Percentiles rank a stretch among this genome's conserved stretches.
Evolutionary conservation across 495 filamentous ascomycete species (phyloP).

Genomic region (Podospora conica): DNA sequence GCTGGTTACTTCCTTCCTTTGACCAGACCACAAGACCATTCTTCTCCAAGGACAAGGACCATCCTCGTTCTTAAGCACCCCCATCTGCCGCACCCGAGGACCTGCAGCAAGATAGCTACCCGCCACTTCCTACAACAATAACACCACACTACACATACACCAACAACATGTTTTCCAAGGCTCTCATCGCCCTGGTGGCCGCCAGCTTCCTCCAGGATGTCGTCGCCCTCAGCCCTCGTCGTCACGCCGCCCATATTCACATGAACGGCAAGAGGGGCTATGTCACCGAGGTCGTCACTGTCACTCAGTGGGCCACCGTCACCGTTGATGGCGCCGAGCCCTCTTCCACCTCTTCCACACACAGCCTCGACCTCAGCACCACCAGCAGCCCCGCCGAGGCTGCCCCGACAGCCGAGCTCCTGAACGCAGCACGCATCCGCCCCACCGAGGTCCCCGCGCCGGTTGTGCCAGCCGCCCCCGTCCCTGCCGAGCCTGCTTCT

Average conservation of each 20-base stretch:
- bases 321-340: conserved; percentile 15
- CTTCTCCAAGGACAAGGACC: not conserved
- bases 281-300: conserved; percentile 26
- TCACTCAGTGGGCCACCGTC: conserved; percentile 32
- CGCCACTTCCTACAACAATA: not conserved
- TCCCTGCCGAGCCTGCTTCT: not conserved
- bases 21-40: conserved; percentile 4
- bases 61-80: not conserved
- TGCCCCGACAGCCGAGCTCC: not conserved
- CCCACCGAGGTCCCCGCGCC: not conserved
- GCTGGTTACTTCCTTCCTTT: conserved; percentile 21
- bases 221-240: conserved; percentile 18
- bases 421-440: too few species aligned
- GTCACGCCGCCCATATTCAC: conserved; percentile 19
- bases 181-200: conserved; percentile 23
- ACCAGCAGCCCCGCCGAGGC: not conserved
- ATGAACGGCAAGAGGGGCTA: conserved; percentile 25
- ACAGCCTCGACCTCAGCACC: not conserved
- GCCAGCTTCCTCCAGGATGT: conserved; percentile 26
- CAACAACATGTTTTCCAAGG: conserved; percentile 25
- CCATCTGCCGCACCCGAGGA: not conserved
- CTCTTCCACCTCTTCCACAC: not conserved
- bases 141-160: not conserved
- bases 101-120: not conserved
- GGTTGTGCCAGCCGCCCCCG: not conserved